phyloP scores from a whole-genome alignment of 768 basidiomycete species.

The Crucibulum laeve region DNA sequence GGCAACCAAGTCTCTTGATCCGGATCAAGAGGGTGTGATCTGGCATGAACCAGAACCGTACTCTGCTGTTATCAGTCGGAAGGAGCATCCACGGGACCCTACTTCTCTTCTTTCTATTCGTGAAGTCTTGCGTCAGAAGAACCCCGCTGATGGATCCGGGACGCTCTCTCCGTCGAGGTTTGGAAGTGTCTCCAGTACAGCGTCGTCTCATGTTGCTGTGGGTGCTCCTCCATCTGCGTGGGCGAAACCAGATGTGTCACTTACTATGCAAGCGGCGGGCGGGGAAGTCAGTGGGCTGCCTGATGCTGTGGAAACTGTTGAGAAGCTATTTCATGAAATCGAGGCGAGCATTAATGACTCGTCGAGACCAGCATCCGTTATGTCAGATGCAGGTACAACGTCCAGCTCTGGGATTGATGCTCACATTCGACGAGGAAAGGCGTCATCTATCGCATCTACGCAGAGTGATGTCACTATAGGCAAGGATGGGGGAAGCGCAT shows the following conservation, averaged over 20 bases:
- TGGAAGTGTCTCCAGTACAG: constrained; percentile 13
- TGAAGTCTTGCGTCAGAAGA: constrained; percentile 57
- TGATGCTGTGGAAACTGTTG: constrained; percentile 31
- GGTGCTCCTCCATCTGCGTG: constrained; percentile 38
- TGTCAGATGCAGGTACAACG: constrained; percentile 12
- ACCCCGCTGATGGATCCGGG: constrained; percentile 26
- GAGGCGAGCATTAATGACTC: constrained; percentile 23
- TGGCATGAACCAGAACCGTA: constrained; percentile 62
- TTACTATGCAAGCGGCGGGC: constrained; percentile 45
- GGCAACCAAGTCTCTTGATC: constrained; percentile 42
- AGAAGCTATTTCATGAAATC: constrained; percentile 41
- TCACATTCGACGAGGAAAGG: constrained; percentile 12
- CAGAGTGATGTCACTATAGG: constrained; percentile 36
- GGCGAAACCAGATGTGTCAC: constrained; percentile 54
- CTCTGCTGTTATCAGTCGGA: constrained; percentile 56
- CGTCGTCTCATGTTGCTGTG: constrained; percentile 6
- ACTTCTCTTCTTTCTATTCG: constrained; percentile 54
- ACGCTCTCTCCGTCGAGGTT: constrained; percentile 11
- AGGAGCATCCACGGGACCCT: constrained; percentile 59
- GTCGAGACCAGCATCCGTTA: constrained; percentile 22
- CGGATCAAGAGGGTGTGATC: constrained; percentile 51
- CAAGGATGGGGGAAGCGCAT: constrained; percentile 10
- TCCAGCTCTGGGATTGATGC: constrained; percentile 22
- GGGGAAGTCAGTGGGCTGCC: constrained; percentile 39
- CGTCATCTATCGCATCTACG: constrained; percentile 34